Evolutionary conservation across 2,329 filamentous ascomycete genomes (phyloP).

Genomic region (Fusarium haematococcum): DNA sequence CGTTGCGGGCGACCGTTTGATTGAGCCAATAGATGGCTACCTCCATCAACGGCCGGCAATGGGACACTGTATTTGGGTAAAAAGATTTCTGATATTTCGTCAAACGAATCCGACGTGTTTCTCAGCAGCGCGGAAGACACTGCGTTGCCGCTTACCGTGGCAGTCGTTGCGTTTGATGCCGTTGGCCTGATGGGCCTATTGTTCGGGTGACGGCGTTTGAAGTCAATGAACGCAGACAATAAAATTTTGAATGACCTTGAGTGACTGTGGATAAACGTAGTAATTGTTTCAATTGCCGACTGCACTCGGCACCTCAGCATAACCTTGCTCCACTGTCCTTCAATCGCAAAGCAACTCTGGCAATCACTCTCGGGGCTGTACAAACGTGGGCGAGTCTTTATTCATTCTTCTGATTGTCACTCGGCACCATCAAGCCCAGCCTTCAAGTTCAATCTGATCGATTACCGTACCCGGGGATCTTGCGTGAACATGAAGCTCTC

Average conservation of each 20-base stretch:
- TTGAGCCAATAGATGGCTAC: neutral
- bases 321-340: neutral
- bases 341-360: neutral
- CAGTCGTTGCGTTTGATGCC: neutral
- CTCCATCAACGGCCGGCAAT: neutral
- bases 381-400: neutral
- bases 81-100: neutral
- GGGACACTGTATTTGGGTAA: neutral
- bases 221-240: neutral
- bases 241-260: neutral
- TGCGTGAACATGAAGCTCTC: neutral
- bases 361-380: neutral
- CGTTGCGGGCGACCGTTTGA: neutral
- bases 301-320: neutral
- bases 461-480: neutral
- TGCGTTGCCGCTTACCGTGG: neutral
- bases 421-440: neutral
- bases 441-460: neutral
- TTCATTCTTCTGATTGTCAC: neutral
- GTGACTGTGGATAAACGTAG: neutral
- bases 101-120: too few species aligned
- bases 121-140: neutral
- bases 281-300: neutral
- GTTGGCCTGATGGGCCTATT: neutral
- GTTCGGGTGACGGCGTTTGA: neutral